Evolutionary conservation across 495 filamentous ascomycete genomes (phyloP).

Genomic region (Xylaria sp.): DNA sequence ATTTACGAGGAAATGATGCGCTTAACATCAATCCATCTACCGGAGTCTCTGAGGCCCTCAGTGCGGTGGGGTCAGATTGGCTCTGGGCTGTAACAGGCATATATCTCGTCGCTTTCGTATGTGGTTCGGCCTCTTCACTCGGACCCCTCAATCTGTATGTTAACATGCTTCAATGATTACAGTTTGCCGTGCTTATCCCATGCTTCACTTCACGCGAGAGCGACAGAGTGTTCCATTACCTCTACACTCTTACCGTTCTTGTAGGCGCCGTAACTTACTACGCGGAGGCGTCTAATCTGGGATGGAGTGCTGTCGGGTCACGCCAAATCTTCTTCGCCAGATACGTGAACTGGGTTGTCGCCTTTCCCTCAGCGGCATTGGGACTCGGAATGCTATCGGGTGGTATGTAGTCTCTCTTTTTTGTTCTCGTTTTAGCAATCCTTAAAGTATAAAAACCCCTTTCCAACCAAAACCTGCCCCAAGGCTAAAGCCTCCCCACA

Average conservation of each 20-base stretch:
- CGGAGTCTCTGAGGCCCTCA: neutral
- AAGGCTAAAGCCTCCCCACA: neutral
- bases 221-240: slow-evolving; percentile 12
- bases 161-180: neutral
- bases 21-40: slow-evolving; percentile 13
- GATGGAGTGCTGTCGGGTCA: slow-evolving; percentile 3
- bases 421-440: neutral
- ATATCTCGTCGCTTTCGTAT: slow-evolving; percentile 9
- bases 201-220: slow-evolving; percentile 8
- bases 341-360: slow-evolving; percentile 7
- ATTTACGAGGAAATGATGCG: neutral
- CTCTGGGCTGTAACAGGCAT: slow-evolving; percentile 13
- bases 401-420: neutral
- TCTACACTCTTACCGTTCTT: neutral
- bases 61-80: slow-evolving; percentile 3
- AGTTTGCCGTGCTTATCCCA: neutral
- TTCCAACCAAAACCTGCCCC: neutral
- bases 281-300: neutral
- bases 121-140: neutral
- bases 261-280: neutral
- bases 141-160: neutral
- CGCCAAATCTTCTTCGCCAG: slow-evolving; percentile 7
- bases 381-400: neutral
- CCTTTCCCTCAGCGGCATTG: neutral
- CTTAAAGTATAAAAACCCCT: neutral